Evolutionary conservation across 768 basidiomycete genomes (phyloP), one percentile per base, ranked within the genome.

Genomic region (Pleurotus tuoliensis): DNA sequence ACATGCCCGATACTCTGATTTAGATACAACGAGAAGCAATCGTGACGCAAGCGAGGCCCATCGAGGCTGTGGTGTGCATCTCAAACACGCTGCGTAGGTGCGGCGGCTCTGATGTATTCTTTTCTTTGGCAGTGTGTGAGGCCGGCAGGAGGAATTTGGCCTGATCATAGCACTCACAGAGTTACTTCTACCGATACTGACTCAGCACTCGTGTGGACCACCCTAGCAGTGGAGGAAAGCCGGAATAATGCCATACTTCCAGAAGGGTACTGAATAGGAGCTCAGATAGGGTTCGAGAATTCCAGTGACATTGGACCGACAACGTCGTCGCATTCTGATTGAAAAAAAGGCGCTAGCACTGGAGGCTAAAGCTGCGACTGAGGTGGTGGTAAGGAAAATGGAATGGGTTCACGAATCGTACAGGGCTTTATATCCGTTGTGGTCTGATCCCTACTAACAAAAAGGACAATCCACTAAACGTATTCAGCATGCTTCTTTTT

Each of bases 221-320:
- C 51, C 41, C 41, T 44, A 44, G 13, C 20, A 44, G 41, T 38
- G 38, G 51, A 53, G 51, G 51, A 53, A 53, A 40, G 37, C 39
- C 37, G 39, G 38, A 22, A 24, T 41, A 40, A 41, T 53, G 18
- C 15, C 37, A 39, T 40, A 53, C 51, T 53, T 53, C 51, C 39
- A 41, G 51, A 53, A 53, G 51, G 22, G n/a, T 53, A 15, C 5
- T 53, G 51, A 53, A 53, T 53, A 53, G 51, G 51, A 41, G 51
- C 51, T 53, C 11, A 16, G 34, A 53, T 53, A 30, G 51, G 24
- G 41, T 43, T 24, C 39, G 24, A 16, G 51, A 41, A 53, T 53
- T 39, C 51, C 22, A 16, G 16, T 41, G 34, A 39, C 18, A 53
- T n/a, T 38, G 51, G 22, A 34, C 13, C 6, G 11, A 16, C 39